Evolutionary conservation across 495 filamentous ascomycete species (phyloP).

Genomic region (Geopyxis carbonaria): DNA sequence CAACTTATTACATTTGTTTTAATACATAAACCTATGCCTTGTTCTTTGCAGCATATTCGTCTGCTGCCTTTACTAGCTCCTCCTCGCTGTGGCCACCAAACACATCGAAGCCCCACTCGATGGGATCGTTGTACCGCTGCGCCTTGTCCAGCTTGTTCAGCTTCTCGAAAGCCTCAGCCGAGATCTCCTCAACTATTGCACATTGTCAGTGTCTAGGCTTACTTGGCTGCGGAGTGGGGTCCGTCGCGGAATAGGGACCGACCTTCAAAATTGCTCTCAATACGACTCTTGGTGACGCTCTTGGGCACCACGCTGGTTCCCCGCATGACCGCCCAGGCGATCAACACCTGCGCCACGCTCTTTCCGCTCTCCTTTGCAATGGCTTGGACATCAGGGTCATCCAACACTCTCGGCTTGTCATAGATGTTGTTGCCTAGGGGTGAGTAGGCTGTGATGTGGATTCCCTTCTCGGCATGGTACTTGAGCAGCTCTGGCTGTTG

Average conservation of each 20-base stretch:
- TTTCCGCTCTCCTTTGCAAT: constrained; percentile 32
- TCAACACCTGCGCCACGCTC: constrained; percentile 31
- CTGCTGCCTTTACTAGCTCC: constrained; percentile 30
- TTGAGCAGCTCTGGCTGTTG: constrained; percentile 38
- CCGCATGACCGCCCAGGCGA: constrained; percentile 36
- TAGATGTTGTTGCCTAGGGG: constrained; percentile 44
- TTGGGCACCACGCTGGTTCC: constrained; percentile 43
- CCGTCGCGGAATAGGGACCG: constrained; percentile 2
- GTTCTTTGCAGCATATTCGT: constrained; percentile 32
- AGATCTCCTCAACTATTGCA: constrained; percentile 31
- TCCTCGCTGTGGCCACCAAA: constrained; percentile 34
- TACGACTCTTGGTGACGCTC: constrained; percentile 40
- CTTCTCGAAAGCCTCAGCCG: constrained; percentile 31
- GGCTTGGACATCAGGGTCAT: constrained; percentile 27
- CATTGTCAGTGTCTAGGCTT: constrained; percentile 1
- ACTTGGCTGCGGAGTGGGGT: background rate
- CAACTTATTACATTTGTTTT: too few relatives aligned
- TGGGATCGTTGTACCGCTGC: constrained; percentile 36
- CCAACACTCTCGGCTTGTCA: constrained; percentile 27
- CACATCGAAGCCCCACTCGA: constrained; percentile 35
- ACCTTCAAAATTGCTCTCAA: constrained; percentile 40
- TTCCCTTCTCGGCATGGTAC: constrained; percentile 34
- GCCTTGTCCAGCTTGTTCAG: constrained; percentile 32
- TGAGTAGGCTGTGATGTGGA: constrained; percentile 43
- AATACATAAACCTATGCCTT: too few relatives aligned